Conservation (phyloP, 2,329 filamentous ascomycete genomes). For the Exophiala bonariae region DNA sequence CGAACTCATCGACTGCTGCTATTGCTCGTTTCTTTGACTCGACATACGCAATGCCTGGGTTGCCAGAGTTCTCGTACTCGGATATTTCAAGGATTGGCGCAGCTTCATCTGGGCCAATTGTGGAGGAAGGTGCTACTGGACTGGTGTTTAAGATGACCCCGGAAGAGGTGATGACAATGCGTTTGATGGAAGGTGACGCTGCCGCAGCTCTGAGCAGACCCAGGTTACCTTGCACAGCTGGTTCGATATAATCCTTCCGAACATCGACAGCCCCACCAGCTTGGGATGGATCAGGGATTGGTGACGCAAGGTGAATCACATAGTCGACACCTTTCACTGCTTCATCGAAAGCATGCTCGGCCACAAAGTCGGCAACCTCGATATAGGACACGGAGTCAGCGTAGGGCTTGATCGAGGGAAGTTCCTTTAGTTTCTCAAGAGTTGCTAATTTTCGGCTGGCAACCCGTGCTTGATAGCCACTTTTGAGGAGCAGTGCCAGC, state of each 20-base stretch:
- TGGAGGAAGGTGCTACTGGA: slow-evolving; percentile 19
- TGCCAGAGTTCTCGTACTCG: background rate
- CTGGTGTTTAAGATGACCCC: slow-evolving; percentile 2
- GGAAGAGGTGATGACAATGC: slow-evolving; percentile 25
- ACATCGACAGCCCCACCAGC: background rate
- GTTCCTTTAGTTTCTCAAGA: slow-evolving; percentile 15
- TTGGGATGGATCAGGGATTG: slow-evolving; percentile 14
- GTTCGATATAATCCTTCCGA: slow-evolving; percentile 30
- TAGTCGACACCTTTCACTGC: slow-evolving; percentile 15
- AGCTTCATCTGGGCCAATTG: slow-evolving; percentile 27
- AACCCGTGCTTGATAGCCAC: slow-evolving; percentile 23
- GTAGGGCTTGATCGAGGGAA: slow-evolving; percentile 14
- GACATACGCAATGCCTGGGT: slow-evolving; percentile 1
- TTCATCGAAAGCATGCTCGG: slow-evolving; percentile 11
- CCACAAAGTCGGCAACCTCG: slow-evolving; percentile 10
- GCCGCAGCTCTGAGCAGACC: slow-evolving; percentile 17
- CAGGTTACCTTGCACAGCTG: slow-evolving; percentile 27
- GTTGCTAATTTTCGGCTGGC: slow-evolving; percentile 23
- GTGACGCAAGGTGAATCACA: slow-evolving; percentile 22
- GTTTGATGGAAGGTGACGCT: slow-evolving; percentile 18
- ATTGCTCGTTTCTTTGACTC: slow-evolving; percentile 5
- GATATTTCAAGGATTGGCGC: background rate
- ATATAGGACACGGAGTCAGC: slow-evolving; percentile 26
- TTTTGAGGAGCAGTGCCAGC: slow-evolving; percentile 16
- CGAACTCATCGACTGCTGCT: slow-evolving; percentile 35